Conservation (phyloP, 768 basidiomycete species). For the Psilocybe cyanescens region DNA sequence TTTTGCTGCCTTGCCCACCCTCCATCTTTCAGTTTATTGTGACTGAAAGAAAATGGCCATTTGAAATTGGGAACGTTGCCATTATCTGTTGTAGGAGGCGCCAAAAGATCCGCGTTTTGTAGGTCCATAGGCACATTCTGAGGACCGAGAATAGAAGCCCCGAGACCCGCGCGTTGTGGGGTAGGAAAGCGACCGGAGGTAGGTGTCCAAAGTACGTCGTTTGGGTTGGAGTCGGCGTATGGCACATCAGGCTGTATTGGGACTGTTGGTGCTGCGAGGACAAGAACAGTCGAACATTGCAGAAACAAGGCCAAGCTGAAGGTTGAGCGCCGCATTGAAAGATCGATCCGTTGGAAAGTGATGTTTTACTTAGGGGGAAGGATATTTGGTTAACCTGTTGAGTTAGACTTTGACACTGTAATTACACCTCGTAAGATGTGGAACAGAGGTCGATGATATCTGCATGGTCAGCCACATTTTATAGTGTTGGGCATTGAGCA, state of each 20-base stretch:
- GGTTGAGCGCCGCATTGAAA: background rate
- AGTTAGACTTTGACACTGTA: too few species aligned
- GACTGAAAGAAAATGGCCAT: constrained; percentile 67
- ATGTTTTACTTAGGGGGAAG: too few species aligned
- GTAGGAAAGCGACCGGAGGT: constrained; percentile 31
- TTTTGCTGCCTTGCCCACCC: constrained; percentile 73
- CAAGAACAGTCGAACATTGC: background rate
- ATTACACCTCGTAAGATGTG: background rate
- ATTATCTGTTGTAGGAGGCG: constrained; percentile 65
- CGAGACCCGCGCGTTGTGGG: constrained; percentile 48
- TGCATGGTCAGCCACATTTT: background rate
- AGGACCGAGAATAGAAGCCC: constrained; percentile 56
- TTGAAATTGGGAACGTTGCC: constrained; percentile 59
- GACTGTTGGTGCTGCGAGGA: constrained; percentile 12
- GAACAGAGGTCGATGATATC: background rate
- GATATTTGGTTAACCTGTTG: too few species aligned
- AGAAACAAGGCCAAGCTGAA: background rate
- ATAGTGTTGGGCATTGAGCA: background rate
- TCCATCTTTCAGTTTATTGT: constrained; percentile 61
- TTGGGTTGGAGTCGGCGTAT: constrained; percentile 24
- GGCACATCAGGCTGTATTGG: constrained; percentile 22
- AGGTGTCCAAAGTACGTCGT: constrained; percentile 25
- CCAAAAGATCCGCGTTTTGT: constrained; percentile 60
- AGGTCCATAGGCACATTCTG: constrained; percentile 57
- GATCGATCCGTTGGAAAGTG: background rate